Evolutionary conservation across 805 yeast genomes (phyloP), one percentile per base, ranked within the genome.

Genomic region (Suhomyces sp.): DNA sequence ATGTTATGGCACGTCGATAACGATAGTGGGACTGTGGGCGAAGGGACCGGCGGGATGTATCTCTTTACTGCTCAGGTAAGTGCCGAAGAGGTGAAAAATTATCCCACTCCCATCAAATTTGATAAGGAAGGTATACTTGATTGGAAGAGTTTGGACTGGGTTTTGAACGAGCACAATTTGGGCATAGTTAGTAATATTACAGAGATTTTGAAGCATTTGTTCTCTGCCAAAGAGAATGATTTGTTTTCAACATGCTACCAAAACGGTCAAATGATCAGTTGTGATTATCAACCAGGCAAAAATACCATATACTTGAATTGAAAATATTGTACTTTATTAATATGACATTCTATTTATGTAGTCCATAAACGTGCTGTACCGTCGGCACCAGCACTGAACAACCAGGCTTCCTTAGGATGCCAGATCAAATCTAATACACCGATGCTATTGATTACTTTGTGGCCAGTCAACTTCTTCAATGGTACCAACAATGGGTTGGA

Each of bases 331-430:
- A 15, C 19, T 17, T 36, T 19, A 44, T 24, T 45, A 19, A 5
- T 22, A 19, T 17, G 19, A 36, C 41, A 36, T 38, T 44, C 46
- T 38, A 45, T 40, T 35, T 67, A 75, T n/a, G 97, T 89, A 26
- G 99, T 94, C 99, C 99, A 94, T 64, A 94, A 75, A 65, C 97
- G 85, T 5, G 97, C 98, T 42, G 90, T 84, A 55, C 96, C 90
- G 72, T 94, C 99, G 22, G 98, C 98, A 63, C 98, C 99, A 9
- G 97, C 90, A 67, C 94, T 86, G 70, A 94, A 91, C 66, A 94
- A 78, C 99, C 99, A 94, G 0, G 99, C 97, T 73, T 94, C 98
- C 63, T 86, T 85, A 59, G 98, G 98, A 78, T 94, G 99, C 99
- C 99, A 94, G 48, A 83, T 82, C 47, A 88, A 82, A 65, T 85